Percentiles rank a stretch among this genome's conserved stretches.
These are phyloP conservation scores for Medicago lupulina DNA, from an alignment of 306 rosid genomes.

Conservation along the genomic window DNA sequence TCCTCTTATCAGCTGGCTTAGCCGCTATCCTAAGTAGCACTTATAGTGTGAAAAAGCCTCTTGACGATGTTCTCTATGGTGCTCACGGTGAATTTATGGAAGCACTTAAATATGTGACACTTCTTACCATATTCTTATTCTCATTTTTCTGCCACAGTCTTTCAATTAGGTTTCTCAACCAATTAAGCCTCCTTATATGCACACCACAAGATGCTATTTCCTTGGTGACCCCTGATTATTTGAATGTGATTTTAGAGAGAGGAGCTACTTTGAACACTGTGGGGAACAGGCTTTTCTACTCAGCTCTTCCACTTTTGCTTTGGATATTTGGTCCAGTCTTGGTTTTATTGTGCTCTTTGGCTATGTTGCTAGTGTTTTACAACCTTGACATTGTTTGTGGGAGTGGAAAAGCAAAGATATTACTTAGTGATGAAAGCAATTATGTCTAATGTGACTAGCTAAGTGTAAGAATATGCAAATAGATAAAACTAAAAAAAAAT, in stretches of 20 bases:
- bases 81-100: slow-evolving; percentile 71
- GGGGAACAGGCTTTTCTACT: slow-evolving; percentile 70
- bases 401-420: slow-evolving; percentile 12
- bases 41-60: slow-evolving; percentile 75
- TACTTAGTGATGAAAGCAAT: slow-evolving; percentile 29
- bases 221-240: slow-evolving; percentile 54
- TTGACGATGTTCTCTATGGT: slow-evolving; percentile 73
- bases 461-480: neutral
- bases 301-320: slow-evolving; percentile 69
- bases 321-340: slow-evolving; percentile 86
- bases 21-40: slow-evolving; percentile 90
- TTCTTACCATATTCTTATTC: slow-evolving; percentile 66
- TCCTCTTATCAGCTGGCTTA: slow-evolving; percentile 76
- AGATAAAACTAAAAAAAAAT: neutral
- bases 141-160: slow-evolving; percentile 73
- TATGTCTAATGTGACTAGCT: slow-evolving; percentile 27
- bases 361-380: slow-evolving; percentile 64
- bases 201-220: slow-evolving; percentile 54
- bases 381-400: slow-evolving; percentile 61
- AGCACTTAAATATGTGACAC: slow-evolving; percentile 61
- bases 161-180: slow-evolving; percentile 71
- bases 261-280: slow-evolving; percentile 60
- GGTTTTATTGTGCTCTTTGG: slow-evolving; percentile 58
- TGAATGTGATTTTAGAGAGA: slow-evolving; percentile 61
- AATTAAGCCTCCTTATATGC: slow-evolving; percentile 66